Evolutionary conservation across 306 rosid genomes (phyloP).

Genomic region (Citrullus mucosospermus): DNA sequence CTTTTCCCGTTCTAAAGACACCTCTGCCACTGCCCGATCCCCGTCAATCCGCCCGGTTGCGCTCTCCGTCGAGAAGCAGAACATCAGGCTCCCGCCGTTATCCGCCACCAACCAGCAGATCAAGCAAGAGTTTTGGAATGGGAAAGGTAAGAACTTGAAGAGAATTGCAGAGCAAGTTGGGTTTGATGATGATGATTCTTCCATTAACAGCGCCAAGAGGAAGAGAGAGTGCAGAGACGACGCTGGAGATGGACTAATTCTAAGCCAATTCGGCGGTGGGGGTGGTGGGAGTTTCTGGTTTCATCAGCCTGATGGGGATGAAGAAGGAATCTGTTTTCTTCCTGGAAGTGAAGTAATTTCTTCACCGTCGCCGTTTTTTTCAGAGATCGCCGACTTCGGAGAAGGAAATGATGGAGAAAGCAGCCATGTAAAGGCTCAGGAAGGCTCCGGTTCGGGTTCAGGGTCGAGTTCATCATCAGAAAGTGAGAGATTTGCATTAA

Average conservation of each 20-base stretch:
- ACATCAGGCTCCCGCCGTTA: conserved; percentile 71
- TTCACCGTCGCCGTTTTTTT: conserved; percentile 41
- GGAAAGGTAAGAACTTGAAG: conserved; percentile 54
- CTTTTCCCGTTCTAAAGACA: conserved; percentile 51
- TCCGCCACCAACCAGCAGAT: conserved; percentile 22
- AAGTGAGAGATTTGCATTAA: conserved; percentile 37
- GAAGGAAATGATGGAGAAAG: conserved; percentile 33
- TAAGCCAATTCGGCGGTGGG: conserved; percentile 37
- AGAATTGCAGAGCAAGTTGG: conserved; percentile 46
- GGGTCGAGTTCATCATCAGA: conserved; percentile 60
- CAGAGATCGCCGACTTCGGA: conserved; percentile 54
- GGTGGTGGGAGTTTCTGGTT: conserved; percentile 54
- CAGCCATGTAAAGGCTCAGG: conserved; percentile 33
- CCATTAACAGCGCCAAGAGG: conserved; percentile 54
- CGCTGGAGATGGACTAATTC: conserved; percentile 27
- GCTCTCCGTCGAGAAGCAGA: conserved; percentile 61
- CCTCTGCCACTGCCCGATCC: conserved; percentile 23
- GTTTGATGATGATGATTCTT: conserved; percentile 39
- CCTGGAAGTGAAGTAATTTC: conserved; percentile 50
- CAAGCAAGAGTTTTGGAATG: conserved; percentile 52
- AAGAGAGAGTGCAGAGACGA: conserved; percentile 29
- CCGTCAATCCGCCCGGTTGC: conserved; percentile 64
- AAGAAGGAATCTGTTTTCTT: conserved; percentile 51
- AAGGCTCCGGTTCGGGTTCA: conserved; percentile 7
- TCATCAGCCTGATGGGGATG: conserved; percentile 42